A percentile compares a stretch with the other conserved stretches of the same genome.
Conservation (phyloP, 176 grass and related monocot genomes). For the Areca catechu region DNA sequence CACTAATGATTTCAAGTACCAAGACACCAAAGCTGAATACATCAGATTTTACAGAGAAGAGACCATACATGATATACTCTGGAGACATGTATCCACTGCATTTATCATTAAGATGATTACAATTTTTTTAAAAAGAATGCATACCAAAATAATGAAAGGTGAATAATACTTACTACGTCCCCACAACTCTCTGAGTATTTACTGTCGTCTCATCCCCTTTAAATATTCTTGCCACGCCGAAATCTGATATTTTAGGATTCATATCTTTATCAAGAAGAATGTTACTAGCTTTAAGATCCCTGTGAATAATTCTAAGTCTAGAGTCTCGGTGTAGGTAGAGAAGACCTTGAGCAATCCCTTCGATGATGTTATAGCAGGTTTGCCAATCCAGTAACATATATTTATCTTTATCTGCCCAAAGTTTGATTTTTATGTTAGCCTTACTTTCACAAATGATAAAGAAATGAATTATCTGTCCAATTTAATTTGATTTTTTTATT, state of each 20-base stretch:
- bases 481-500: too few species aligned
- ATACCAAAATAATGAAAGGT: too few species aligned
- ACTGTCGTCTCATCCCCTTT: conserved; percentile 51
- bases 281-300: too few species aligned
- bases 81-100: conserved; percentile 71
- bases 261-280: too few species aligned
- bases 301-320: conserved; percentile 37
- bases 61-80: conserved; percentile 55
- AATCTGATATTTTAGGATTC: too few species aligned
- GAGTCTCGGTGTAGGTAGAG: conserved; percentile 79
- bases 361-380: conserved; percentile 55
- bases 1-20: conserved; percentile 59
- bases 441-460: too few species aligned
- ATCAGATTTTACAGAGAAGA: conserved; percentile 52
- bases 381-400: conserved; percentile 42
- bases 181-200: conserved; percentile 56
- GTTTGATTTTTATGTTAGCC: too few species aligned
- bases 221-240: conserved; percentile 54
- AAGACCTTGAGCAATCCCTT: conserved; percentile 54
- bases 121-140: too few species aligned
- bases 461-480: too few species aligned
- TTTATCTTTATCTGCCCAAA: conserved; percentile 34
- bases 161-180: conserved; percentile 59
- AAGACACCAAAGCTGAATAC: conserved; percentile 62
- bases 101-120: too few species aligned